Percentiles rank a stretch among this genome's conserved stretches.
Evolutionary conservation across 495 filamentous ascomycete genomes (phyloP).

Genomic region (Saxispiralis lemnorum): DNA sequence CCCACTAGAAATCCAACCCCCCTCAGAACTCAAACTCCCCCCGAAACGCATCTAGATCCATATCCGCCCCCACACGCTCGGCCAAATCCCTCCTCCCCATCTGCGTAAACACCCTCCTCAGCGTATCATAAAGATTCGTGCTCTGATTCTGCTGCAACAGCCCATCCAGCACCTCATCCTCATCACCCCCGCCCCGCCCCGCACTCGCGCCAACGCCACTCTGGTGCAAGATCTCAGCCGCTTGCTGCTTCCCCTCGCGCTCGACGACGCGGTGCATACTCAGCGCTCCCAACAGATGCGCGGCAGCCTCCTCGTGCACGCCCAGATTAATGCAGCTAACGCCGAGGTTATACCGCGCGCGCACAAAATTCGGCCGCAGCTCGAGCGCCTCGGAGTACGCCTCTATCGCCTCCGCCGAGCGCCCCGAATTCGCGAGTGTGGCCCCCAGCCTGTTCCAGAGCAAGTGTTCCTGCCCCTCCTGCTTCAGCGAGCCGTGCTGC

Average conservation of each 20-base stretch:
- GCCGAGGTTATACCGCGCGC: slow-evolving; percentile 89
- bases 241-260: slow-evolving; percentile 63
- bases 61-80: slow-evolving; percentile 67
- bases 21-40: slow-evolving; percentile 55
- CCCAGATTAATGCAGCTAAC: slow-evolving; percentile 96
- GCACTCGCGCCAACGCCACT: neutral
- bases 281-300: slow-evolving; percentile 81
- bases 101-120: slow-evolving; percentile 80
- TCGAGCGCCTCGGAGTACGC: slow-evolving; percentile 85
- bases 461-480: slow-evolving; percentile 62
- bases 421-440: slow-evolving; percentile 84
- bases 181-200: slow-evolving; percentile 22
- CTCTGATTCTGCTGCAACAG: slow-evolving; percentile 86
- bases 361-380: slow-evolving; percentile 85
- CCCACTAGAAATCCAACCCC: too few relatives aligned
- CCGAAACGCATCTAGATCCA: slow-evolving; percentile 82
- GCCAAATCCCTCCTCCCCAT: slow-evolving; percentile 80
- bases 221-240: slow-evolving; percentile 36
- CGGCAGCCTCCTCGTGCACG: slow-evolving; percentile 79
- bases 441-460: slow-evolving; percentile 97
- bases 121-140: slow-evolving; percentile 86
- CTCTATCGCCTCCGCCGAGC: slow-evolving; percentile 85
- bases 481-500: slow-evolving; percentile 60
- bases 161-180: slow-evolving; percentile 54
- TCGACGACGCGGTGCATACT: slow-evolving; percentile 96